Percentiles rank a stretch among this genome's conserved stretches.
phyloP scores from a whole-genome alignment of 345 rosid species.

The Stellera chamaejasme region DNA sequence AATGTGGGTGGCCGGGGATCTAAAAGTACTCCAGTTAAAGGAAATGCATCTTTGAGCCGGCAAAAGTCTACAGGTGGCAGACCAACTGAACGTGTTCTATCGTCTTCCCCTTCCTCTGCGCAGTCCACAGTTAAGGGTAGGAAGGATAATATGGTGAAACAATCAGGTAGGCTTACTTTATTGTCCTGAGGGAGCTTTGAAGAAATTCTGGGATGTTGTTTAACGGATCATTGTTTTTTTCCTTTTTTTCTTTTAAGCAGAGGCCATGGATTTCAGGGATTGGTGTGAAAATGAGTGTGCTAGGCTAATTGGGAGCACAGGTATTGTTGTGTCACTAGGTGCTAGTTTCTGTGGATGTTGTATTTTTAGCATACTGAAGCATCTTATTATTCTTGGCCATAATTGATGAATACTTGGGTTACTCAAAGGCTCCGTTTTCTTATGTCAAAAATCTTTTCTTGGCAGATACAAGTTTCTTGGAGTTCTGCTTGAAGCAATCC shows the following conservation, averaged over 20 bases:
- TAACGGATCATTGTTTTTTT: conserved; percentile 9
- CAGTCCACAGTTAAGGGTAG: conserved; percentile 53
- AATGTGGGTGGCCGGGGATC: conserved; percentile 66
- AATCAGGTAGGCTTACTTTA: conserved; percentile 43
- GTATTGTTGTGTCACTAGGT: conserved; percentile 24
- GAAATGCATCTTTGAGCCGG: conserved; percentile 37
- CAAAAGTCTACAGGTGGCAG: conserved; percentile 58
- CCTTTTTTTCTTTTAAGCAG: conserved; percentile 40
- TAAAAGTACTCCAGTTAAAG: conserved; percentile 56
- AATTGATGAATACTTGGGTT: too few species aligned
- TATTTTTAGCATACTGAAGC: not conserved
- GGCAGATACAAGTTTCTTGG: conserved; percentile 84
- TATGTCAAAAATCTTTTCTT: not conserved
- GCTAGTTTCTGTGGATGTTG: not conserved
- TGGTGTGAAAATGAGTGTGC: conserved; percentile 89
- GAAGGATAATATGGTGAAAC: conserved; percentile 42
- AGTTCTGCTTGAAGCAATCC: conserved; percentile 84
- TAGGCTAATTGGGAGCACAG: conserved; percentile 83
- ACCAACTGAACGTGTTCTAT: conserved; percentile 35
- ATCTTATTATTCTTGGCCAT: not conserved
- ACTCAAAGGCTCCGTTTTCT: too few species aligned
- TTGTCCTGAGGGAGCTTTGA: not conserved
- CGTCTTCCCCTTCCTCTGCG: conserved; percentile 44
- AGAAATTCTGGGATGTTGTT: not conserved
- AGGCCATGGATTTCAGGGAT: conserved; percentile 86